Conservation (phyloP, 139 green algal species). For the Chlorella vulgaris region DNA sequence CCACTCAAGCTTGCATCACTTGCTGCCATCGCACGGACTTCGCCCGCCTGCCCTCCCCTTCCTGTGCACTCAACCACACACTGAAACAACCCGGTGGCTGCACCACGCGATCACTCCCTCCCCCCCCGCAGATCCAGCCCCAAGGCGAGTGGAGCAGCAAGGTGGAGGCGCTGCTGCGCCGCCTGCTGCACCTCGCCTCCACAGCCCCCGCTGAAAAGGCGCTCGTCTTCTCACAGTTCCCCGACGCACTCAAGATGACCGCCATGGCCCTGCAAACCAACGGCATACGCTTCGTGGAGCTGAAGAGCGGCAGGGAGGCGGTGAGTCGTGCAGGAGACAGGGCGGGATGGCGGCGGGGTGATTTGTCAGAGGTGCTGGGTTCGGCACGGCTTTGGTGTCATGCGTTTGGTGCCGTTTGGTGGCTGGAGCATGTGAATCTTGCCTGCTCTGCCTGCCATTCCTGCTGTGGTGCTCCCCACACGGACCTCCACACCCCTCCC, state of each 20-base stretch:
- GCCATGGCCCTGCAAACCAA: slow-evolving; percentile 43
- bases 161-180: slow-evolving; percentile 62
- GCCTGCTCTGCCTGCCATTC: not conserved
- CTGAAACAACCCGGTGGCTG: not conserved
- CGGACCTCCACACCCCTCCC: not conserved
- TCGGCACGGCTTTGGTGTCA: too few relatives aligned
- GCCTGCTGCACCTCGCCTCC: slow-evolving; percentile 54
- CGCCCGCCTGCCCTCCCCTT: too few relatives aligned
- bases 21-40: too few relatives aligned
- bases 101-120: not conserved
- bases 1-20: too few relatives aligned
- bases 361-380: not conserved
- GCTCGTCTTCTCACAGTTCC: slow-evolving; percentile 58
- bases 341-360: too few relatives aligned
- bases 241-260: slow-evolving; percentile 59
- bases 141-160: slow-evolving; percentile 49
- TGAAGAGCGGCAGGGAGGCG: slow-evolving; percentile 27
- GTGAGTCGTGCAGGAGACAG: not conserved
- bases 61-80: not conserved
- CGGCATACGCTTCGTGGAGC: slow-evolving; percentile 28
- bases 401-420: too few relatives aligned
- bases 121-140: slow-evolving; percentile 18
- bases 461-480: not conserved
- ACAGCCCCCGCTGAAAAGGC: slow-evolving; percentile 47
- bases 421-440: too few relatives aligned